Evolutionary conservation across 164 flowering plant genomes (phyloP).

Genomic region (Santalum album): DNA sequence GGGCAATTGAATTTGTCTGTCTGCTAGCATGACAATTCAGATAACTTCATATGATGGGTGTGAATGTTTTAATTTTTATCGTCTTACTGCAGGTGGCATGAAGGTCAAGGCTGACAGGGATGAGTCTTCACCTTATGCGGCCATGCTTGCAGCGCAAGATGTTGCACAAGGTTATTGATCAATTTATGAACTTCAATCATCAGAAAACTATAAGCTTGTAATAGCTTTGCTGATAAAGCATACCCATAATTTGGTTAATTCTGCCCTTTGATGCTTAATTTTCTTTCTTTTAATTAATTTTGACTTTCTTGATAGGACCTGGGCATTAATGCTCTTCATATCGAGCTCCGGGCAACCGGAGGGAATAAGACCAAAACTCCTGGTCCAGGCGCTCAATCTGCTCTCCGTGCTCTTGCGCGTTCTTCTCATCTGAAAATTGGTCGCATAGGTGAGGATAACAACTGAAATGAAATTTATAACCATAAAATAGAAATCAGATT

Average conservation of each 20-base stretch:
- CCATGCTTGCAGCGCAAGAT: constrained; percentile 8
- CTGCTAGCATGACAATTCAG: too few species aligned
- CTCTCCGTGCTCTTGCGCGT: constrained; percentile 5
- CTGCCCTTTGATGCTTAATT: too few species aligned
- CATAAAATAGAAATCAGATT: too few species aligned
- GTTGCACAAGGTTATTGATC: background rate
- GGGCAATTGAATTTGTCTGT: too few species aligned
- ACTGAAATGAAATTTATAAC: background rate
- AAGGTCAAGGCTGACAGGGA: constrained; percentile 5
- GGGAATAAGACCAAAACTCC: constrained; percentile 4
- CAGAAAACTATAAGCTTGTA: background rate
- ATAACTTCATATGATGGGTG: too few species aligned
- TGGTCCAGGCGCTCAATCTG: constrained; percentile 7
- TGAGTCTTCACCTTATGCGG: constrained; percentile 2
- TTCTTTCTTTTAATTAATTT: too few species aligned
- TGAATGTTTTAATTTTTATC: too few species aligned
- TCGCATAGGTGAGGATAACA: background rate
- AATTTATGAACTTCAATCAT: background rate
- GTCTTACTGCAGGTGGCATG: constrained; percentile 2
- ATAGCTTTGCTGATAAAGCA: background rate
- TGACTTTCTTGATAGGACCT: background rate
- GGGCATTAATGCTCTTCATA: too few species aligned
- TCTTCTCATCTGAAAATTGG: background rate
- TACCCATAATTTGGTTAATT: too few species aligned
- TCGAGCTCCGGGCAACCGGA: too few species aligned